phyloP scores from a whole-genome alignment of 2,329 filamentous ascomycete genomes.

The Bipolaris gigantea region DNA sequence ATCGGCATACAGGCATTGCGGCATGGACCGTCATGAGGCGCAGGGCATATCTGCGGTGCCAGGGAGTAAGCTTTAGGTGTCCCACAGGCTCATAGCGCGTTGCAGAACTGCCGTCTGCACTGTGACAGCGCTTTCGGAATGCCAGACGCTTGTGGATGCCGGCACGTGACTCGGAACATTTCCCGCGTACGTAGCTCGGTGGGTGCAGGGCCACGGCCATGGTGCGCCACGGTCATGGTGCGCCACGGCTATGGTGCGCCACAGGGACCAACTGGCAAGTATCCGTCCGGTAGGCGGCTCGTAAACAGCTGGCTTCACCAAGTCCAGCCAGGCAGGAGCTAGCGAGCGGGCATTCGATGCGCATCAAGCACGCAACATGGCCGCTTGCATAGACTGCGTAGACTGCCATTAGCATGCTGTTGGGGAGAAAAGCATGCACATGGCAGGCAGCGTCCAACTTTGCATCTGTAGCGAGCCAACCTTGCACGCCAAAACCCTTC shows the following conservation, averaged over 20 bases:
- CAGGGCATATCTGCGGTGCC: background rate
- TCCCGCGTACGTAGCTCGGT: background rate
- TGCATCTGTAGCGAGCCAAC: background rate
- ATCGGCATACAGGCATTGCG: background rate
- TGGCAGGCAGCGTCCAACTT: background rate
- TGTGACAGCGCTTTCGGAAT: background rate
- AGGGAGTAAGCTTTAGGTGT: background rate
- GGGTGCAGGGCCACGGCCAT: background rate
- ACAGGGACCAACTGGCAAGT: background rate
- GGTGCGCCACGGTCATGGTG: background rate
- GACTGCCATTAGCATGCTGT: background rate
- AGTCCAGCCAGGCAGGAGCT: background rate
- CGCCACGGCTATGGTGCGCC: too few relatives aligned
- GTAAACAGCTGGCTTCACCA: background rate
- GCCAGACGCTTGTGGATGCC: background rate
- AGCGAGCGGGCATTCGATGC: too few relatives aligned
- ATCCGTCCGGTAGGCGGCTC: background rate
- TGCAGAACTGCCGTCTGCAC: background rate
- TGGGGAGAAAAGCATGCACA: background rate
- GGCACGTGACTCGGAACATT: background rate
- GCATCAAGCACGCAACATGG: background rate
- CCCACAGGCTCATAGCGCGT: background rate
- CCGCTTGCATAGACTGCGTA: background rate
- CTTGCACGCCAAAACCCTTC: background rate
- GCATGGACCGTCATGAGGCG: conserved; percentile 3